A percentile compares a stretch with the other conserved stretches of the same genome.
These are phyloP conservation scores for Knufia petricola DNA, from an alignment of 2,329 filamentous ascomycete genomes.

Conservation along the genomic window DNA sequence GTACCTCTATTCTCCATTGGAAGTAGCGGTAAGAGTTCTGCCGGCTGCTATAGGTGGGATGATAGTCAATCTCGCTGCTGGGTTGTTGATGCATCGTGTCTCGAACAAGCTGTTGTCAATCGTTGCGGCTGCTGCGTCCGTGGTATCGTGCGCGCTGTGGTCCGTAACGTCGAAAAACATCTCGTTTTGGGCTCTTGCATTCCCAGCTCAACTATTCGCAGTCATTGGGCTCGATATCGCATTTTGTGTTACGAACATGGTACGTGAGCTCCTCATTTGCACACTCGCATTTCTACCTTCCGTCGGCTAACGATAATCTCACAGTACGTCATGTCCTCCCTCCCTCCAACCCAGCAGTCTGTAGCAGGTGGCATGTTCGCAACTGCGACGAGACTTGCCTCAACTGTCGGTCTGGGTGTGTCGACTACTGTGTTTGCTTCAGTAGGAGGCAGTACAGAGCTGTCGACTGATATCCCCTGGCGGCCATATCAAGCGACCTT, in stretches of 20 bases:
- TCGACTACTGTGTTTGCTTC: slow-evolving; percentile 41
- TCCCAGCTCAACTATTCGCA: slow-evolving; percentile 50
- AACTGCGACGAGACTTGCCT: slow-evolving; percentile 52
- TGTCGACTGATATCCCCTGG: slow-evolving; percentile 14
- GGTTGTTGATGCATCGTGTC: slow-evolving; percentile 51
- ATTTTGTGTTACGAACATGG: slow-evolving; percentile 59
- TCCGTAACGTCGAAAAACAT: slow-evolving; percentile 47
- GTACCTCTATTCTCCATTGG: slow-evolving; percentile 43
- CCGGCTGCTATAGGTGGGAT: slow-evolving; percentile 57
- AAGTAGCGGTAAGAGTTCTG: slow-evolving; percentile 53
- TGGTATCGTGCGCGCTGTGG: slow-evolving; percentile 42
- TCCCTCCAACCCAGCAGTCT: slow-evolving; percentile 54
- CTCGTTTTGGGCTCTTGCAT: slow-evolving; percentile 57
- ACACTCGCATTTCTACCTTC: not conserved
- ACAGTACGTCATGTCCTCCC: slow-evolving; percentile 61
- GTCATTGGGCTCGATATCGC: slow-evolving; percentile 60
- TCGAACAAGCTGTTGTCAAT: slow-evolving; percentile 56
- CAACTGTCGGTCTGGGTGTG: slow-evolving; percentile 52
- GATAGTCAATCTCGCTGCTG: slow-evolving; percentile 54
- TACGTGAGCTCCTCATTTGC: slow-evolving; percentile 11
- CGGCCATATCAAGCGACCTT: slow-evolving; percentile 23
- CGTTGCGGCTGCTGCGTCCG: slow-evolving; percentile 39
- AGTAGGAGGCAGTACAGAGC: slow-evolving; percentile 15
- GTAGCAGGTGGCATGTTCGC: slow-evolving; percentile 61
- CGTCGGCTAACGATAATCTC: not conserved